phyloP scores from a whole-genome alignment of 2,329 filamentous ascomycete species.

The Venturiaceae sp. region DNA sequence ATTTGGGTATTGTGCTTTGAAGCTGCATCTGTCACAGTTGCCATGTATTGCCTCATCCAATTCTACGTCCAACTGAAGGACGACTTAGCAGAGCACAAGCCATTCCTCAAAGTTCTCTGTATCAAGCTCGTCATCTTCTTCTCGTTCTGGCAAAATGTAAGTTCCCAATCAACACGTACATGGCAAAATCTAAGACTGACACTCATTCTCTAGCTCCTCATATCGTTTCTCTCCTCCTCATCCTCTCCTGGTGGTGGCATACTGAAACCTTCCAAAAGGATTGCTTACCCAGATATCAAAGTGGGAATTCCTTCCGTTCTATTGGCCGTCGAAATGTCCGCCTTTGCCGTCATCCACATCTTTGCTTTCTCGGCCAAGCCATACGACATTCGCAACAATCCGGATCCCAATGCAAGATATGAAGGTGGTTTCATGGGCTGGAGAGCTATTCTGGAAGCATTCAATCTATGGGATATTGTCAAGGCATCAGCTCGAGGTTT shows the following conservation, averaged over 20 bases:
- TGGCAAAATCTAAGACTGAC: not conserved
- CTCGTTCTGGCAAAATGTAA: conserved; percentile 70
- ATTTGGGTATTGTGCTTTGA: conserved; percentile 73
- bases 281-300: conserved; percentile 68
- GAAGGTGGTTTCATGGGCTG: conserved; percentile 56
- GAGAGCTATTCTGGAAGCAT: conserved; percentile 57
- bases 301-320: conserved; percentile 71
- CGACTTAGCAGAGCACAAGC: conserved; percentile 57
- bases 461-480: conserved; percentile 75
- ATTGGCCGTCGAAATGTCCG: conserved; percentile 75
- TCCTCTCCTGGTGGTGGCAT: conserved; percentile 38
- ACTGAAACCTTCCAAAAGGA: conserved; percentile 49
- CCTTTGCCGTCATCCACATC: conserved; percentile 68
- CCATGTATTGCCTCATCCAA: conserved; percentile 83
- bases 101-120: conserved; percentile 71
- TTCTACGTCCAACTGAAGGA: conserved; percentile 71
- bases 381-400: conserved; percentile 39
- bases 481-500: conserved; percentile 71
- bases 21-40: conserved; percentile 62
- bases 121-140: conserved; percentile 91
- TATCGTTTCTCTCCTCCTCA: conserved; percentile 51
- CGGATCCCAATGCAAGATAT: conserved; percentile 29
- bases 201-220: conserved; percentile 36
- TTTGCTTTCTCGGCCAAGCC: conserved; percentile 73
- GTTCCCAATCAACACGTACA: conserved; percentile 8